Evolutionary conservation across 805 yeast genomes (phyloP).

Genomic region (Spathaspora gorwiae): DNA sequence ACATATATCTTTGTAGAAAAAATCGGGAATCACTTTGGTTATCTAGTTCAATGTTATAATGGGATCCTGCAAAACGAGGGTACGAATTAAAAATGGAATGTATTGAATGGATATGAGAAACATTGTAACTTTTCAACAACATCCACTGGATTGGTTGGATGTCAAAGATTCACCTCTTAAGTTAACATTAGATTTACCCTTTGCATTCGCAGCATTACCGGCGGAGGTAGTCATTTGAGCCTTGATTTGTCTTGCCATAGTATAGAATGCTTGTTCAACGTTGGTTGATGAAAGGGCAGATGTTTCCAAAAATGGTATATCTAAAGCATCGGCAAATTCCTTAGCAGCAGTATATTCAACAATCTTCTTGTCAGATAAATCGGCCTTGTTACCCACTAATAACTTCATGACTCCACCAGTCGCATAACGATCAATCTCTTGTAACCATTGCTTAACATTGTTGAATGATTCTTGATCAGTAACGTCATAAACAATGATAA

Average conservation of each 20-base stretch:
- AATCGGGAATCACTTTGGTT: no score
- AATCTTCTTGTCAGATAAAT: constrained; percentile 86
- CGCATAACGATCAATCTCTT: constrained; percentile 97
- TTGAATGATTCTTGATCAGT: constrained; percentile 96
- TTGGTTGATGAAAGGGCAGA: constrained; percentile 92
- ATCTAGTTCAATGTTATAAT: no score
- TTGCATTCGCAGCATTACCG: constrained; percentile 33
- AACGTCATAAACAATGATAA: constrained; percentile 95
- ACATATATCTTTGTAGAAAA: no score
- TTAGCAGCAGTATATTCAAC: constrained; percentile 95
- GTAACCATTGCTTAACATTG: constrained; percentile 97
- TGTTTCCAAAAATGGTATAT: constrained; percentile 93
- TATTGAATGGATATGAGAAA: no score
- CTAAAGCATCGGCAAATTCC: constrained; percentile 94
- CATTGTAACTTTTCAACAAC: constrained; percentile 24
- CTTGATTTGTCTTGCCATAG: constrained; percentile 98
- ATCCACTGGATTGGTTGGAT: constrained; percentile 32
- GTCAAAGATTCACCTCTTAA: constrained; percentile 62
- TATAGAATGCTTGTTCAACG: constrained; percentile 96
- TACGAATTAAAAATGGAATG: no score
- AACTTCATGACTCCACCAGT: constrained; percentile 95
- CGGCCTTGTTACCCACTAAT: constrained; percentile 95
- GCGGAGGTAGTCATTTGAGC: constrained; percentile 69
- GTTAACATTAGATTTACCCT: constrained; percentile 65
- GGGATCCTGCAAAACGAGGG: no score